phyloP scores from a whole-genome alignment of 1,284 basidiomycete species.

The Kwoniella shivajii region DNA sequence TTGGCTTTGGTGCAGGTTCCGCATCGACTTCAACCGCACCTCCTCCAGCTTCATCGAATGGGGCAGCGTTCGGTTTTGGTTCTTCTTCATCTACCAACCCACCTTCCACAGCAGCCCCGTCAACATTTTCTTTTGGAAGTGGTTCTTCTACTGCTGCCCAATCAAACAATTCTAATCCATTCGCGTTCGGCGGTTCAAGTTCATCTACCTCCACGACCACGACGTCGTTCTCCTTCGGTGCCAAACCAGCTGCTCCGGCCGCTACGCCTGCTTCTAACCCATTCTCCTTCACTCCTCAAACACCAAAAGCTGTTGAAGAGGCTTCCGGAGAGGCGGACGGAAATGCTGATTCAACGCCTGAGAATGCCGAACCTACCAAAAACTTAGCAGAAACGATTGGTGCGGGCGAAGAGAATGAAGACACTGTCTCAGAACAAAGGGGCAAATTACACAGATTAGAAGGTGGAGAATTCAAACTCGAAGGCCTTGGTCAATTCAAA shows the following conservation, averaged over 20 bases:
- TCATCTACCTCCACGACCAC: constrained; percentile 9
- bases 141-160: constrained; percentile 25
- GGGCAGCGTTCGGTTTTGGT: constrained; percentile 31
- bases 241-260: constrained; percentile 17
- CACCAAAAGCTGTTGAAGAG: constrained; percentile 20
- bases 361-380: constrained; percentile 25
- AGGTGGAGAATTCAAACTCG: constrained; percentile 56
- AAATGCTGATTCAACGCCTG: constrained; percentile 34
- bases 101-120: constrained; percentile 16
- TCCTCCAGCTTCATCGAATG: constrained; percentile 7
- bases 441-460: constrained; percentile 67
- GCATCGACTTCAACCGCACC: constrained; percentile 9
- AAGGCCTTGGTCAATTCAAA: constrained; percentile 47
- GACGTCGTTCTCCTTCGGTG: constrained; percentile 34
- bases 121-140: constrained; percentile 46
- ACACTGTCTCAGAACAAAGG: constrained; percentile 65
- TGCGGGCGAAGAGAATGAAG: constrained; percentile 71
- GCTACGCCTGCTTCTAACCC: constrained; percentile 12
- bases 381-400: constrained; percentile 45
- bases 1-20: constrained; percentile 21
- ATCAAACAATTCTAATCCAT: constrained; percentile 2
- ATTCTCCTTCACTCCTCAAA: constrained; percentile 13
- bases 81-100: constrained; percentile 17
- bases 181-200: constrained; percentile 28
- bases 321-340: constrained; percentile 25